These are phyloP conservation scores for Aspergillus texensis DNA, from an alignment of 2,329 filamentous ascomycete species.

Conservation along the genomic window DNA sequence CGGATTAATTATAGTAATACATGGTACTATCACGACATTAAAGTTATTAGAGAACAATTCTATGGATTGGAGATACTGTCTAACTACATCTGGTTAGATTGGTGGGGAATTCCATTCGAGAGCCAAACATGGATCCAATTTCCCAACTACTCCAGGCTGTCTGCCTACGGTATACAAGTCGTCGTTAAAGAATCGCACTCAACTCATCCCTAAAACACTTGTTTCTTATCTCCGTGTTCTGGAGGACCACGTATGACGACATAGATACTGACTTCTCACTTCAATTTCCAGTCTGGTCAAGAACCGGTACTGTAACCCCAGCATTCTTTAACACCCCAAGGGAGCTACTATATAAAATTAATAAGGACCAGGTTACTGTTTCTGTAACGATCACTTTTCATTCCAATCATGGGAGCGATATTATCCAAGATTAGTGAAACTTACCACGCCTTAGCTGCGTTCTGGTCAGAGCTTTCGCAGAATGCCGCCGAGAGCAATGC, in stretches of 20 bases:
- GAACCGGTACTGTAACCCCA: background rate
- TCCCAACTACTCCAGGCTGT: background rate
- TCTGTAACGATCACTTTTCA: background rate
- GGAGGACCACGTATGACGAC: no score
- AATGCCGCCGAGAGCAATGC: conserved; percentile 6
- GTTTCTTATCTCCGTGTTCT: no score
- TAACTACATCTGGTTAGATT: background rate
- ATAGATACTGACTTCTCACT: background rate
- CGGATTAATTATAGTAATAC: background rate
- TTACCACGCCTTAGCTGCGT: conserved; percentile 3
- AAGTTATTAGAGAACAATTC: no score
- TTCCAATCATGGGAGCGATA: conserved; percentile 7
- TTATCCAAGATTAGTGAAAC: background rate
- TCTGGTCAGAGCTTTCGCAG: conserved; percentile 4
- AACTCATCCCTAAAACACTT: no score
- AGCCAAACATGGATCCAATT: background rate
- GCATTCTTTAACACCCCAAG: background rate
- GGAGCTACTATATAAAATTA: background rate
- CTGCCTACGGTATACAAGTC: background rate
- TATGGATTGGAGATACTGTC: background rate
- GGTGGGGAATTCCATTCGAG: background rate
- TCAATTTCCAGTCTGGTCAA: background rate
- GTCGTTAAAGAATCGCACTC: no score
- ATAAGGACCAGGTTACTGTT: background rate
- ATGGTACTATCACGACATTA: background rate